These are phyloP conservation scores for Plectosphaerella cucumerina DNA, from an alignment of 2,329 filamentous ascomycete genomes.

Conservation along the genomic window DNA sequence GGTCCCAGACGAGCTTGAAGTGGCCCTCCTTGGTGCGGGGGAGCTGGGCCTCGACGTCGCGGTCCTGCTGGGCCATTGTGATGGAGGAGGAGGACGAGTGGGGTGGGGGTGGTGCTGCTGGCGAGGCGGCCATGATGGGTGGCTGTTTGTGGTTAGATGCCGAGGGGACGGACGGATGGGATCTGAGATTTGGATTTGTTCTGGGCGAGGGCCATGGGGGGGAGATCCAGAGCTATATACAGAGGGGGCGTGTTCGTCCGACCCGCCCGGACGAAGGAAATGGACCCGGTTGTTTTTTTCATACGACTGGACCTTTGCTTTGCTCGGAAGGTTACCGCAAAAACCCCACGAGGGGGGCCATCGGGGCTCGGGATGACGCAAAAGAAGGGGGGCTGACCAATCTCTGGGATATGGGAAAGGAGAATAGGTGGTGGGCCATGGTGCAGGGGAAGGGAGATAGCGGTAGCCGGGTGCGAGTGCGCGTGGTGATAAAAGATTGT, in stretches of 20 bases:
- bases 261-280: background rate
- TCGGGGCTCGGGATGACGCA: no score
- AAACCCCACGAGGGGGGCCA: background rate
- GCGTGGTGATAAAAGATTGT: no score
- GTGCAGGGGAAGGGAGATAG: no score
- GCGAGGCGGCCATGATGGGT: background rate
- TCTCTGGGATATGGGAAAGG: no score
- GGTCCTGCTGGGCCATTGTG: slow-evolving; percentile 24
- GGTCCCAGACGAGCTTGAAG: slow-evolving; percentile 52
- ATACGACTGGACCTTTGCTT: no score
- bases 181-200: background rate
- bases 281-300: background rate
- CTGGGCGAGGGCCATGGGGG: background rate
- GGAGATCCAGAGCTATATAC: slow-evolving; percentile 1
- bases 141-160: background rate
- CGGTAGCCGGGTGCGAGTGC: no score
- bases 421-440: no score
- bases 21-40: slow-evolving; percentile 32
- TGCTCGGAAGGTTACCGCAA: no score
- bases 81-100: slow-evolving; percentile 21
- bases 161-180: background rate
- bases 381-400: no score
- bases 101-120: slow-evolving; percentile 12
- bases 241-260: background rate
- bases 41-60: slow-evolving; percentile 37